Base-by-base conservation (phyloP, 331 rosid species). In the Rhamnella rubrinervis region DNA sequence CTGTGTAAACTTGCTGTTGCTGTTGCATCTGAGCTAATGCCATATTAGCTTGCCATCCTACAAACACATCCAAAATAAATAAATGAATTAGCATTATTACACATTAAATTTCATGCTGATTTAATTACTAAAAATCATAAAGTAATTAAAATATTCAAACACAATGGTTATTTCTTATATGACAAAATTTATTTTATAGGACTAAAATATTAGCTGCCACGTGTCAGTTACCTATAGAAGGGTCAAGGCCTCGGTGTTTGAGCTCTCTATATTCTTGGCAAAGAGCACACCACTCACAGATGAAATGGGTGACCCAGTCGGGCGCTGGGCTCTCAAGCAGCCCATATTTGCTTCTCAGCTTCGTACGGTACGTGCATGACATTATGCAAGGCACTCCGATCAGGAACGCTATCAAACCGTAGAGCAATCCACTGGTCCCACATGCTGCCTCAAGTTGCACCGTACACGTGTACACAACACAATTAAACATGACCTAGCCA, bases 231-330 rank as follows among this genome's bases (percentile, higher is more conserved):
- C 75, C 75, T 49, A 77, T 60, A 26, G 81, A 65, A 52, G 81
- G 81, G 69, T 77, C 77, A 1, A 63, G 66, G 71, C 76, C 80
- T 46, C 75, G 63, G 23, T 19, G 53, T 46, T 57, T 38, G 39
- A 76, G 80, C 76, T 76, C 75, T 71, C 80, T 56, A 58, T 69
- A 68, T 49, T 69, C 75, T 70, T 76, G 80, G 66, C 75, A 70
- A n/a, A 76, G 65, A 25, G 80, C 76, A 14, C 80, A 76, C 7
- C 26, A 65, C 55, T 76, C 80, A 12, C 80, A 76, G 8, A 70
- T 51, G 39, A 63, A 50, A 68, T 76, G 80, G 41, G 63, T 58
- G 61, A 76, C 25, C 61, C 71, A 70, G 44, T 76, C 80, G 7
- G 80, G 80, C 17, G 52, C 71, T 4, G 80, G 75, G 47, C 61